Evolutionary conservation across 495 filamentous ascomycete species (phyloP).

Genomic region (Podospora appendiculata): DNA sequence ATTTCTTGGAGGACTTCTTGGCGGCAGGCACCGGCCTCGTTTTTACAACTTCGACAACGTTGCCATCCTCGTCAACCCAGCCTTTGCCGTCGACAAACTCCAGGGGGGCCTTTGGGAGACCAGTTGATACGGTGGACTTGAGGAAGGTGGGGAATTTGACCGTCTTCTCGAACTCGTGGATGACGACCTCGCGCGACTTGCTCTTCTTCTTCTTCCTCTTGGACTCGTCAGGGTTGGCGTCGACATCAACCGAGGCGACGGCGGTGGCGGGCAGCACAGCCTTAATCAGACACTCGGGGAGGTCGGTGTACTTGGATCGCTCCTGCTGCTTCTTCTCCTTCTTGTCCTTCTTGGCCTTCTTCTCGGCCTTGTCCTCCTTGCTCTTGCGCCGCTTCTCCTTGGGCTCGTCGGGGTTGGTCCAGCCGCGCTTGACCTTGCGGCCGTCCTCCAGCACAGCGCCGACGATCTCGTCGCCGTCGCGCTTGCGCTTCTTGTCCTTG

Average conservation of each 20-base stretch:
- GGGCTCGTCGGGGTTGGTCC: slow-evolving; percentile 62
- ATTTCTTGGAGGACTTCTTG: slow-evolving; percentile 4
- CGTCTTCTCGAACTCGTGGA: slow-evolving; percentile 79
- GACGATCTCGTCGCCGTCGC: slow-evolving; percentile 52
- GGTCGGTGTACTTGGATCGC: slow-evolving; percentile 71
- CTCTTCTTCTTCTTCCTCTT: slow-evolving; percentile 51
- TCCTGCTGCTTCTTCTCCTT: slow-evolving; percentile 42
- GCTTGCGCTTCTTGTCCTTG: slow-evolving; percentile 57
- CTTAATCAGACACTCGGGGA: slow-evolving; percentile 73
- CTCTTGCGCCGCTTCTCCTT: slow-evolving; percentile 56
- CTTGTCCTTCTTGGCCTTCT: slow-evolving; percentile 63
- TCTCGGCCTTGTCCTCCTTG: slow-evolving; percentile 51
- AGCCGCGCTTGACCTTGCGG: slow-evolving; percentile 80
- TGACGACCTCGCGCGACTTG: slow-evolving; percentile 42
- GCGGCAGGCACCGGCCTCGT: slow-evolving; percentile 11
- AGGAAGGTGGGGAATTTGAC: slow-evolving; percentile 73
- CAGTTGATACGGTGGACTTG: slow-evolving; percentile 35
- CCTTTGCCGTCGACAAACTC: slow-evolving; percentile 73
- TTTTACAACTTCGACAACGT: slow-evolving; percentile 55
- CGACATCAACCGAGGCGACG: slow-evolving; percentile 29
- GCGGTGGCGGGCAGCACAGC: slow-evolving; percentile 63
- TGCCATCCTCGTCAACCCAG: slow-evolving; percentile 77
- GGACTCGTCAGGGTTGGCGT: slow-evolving; percentile 37
- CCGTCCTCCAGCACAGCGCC: slow-evolving; percentile 66
- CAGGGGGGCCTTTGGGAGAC: slow-evolving; percentile 22